Conservation (phyloP, 1,139 yeast genomes). For the Diutina sp. region DNA sequence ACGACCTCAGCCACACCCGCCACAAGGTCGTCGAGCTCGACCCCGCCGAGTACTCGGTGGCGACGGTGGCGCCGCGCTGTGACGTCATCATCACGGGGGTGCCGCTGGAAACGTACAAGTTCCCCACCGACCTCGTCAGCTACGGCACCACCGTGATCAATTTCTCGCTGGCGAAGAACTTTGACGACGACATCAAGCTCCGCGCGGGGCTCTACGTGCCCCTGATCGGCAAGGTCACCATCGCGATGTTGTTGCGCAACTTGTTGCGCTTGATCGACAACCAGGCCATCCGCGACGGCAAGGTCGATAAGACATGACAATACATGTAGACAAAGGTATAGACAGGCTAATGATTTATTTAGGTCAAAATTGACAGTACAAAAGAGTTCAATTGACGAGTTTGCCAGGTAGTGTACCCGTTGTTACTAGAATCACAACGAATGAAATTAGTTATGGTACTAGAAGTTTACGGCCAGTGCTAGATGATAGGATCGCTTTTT, state of each 20-base stretch:
- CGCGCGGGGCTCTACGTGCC: slow-evolving; percentile 91
- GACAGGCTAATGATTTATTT: no score
- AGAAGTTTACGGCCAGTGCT: no score
- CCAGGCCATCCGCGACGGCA: slow-evolving; percentile 16
- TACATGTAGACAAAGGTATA: no score
- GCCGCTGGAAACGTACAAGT: slow-evolving; percentile 70
- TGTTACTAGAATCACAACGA: no score
- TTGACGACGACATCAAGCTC: slow-evolving; percentile 63
- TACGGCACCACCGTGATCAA: slow-evolving; percentile 88
- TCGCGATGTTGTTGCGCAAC: slow-evolving; percentile 84
- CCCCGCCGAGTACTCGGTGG: slow-evolving; percentile 31
- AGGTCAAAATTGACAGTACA: no score
- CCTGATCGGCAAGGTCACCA: slow-evolving; percentile 90
- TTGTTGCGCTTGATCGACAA: slow-evolving; percentile 70
- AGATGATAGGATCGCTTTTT: no score
- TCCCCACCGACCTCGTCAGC: slow-evolving; percentile 67
- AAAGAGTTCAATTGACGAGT: no score
- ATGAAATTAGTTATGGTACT: no score
- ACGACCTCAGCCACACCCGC: slow-evolving; percentile 67
- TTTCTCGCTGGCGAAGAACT: slow-evolving; percentile 82
- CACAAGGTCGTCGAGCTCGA: slow-evolving; percentile 73
- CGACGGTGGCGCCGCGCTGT: slow-evolving; percentile 57
- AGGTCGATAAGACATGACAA: no score
- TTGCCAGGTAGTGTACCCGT: no score
- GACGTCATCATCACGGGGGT: slow-evolving; percentile 96